Base-by-base conservation (phyloP, 805 yeast species). In the Saccharomycopsis sp. region DNA sequence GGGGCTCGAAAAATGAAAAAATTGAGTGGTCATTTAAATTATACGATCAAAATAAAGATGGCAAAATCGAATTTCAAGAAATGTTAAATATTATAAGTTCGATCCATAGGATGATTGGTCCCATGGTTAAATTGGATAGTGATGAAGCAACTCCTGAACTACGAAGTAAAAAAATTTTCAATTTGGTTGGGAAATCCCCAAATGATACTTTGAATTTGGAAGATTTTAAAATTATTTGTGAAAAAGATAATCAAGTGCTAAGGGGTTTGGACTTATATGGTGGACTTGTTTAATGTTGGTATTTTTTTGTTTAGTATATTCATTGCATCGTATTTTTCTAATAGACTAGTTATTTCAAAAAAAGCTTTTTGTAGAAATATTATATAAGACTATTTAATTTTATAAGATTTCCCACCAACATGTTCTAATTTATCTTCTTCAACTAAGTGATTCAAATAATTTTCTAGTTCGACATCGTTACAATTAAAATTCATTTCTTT, bases 91-190 rank as follows among this genome's bases (percentile, higher is more conserved):
- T 92, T 31, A 83, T 87, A 4, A 68, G 72, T 23, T 80, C 96
- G 25, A 83, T 89, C 26, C 89, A 92, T 59, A 83, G 82, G 59
- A 88, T 92, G 97, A 81, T 89, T 44, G 99, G 97, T 1, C 72
- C 88, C 1, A 86, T 88, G 89, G 95, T 88, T 44, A 77, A 77
- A 46, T 67, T 87, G 39, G 83, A 85, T 15, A 89, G 78, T 18
- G 96, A 88, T 55, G 97, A 88, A 52, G 74, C 77, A 34, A 87
- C 97, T 0, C 97, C 98, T 0, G 96, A 88, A 53, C 65, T 77
- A 49, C 70, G 97, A 46, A 86, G 85, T 1, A 71, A 75, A 39
- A 89, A 87, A 65, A 77, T 89, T 31, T 89, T 94, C 62, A 67
- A 60, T 29, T 60, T 74, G 38, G 69, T 86, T 72, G 84, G 79